These are phyloP conservation scores for Pluteus cervinus DNA, from an alignment of 768 basidiomycete species.

Conservation along the genomic window DNA sequence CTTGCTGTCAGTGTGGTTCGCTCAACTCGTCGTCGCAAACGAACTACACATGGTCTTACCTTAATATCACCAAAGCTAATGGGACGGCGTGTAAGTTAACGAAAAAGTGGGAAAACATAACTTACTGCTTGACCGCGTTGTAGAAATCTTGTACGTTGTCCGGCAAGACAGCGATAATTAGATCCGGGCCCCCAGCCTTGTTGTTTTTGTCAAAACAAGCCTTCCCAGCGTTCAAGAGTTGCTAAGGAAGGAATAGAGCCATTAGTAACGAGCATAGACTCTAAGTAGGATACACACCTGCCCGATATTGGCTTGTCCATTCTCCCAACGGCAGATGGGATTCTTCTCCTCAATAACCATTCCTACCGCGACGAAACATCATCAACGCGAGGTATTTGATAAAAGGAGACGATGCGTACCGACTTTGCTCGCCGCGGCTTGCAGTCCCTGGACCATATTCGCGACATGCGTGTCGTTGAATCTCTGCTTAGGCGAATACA, in stretches of 20 bases:
- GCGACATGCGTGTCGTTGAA: slow-evolving; percentile 38
- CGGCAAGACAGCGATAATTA: slow-evolving; percentile 68
- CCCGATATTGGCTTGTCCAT: slow-evolving; percentile 50
- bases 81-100: not conserved
- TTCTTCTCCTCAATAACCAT: slow-evolving; percentile 42
- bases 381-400: slow-evolving; percentile 33
- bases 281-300: slow-evolving; percentile 12
- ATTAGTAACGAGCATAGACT: not conserved
- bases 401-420: slow-evolving; percentile 39
- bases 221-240: slow-evolving; percentile 45
- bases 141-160: slow-evolving; percentile 72
- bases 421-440: slow-evolving; percentile 40
- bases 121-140: slow-evolving; percentile 73
- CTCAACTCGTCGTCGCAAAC: too few species aligned
- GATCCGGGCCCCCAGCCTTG: slow-evolving; percentile 36
- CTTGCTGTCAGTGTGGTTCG: slow-evolving; percentile 37
- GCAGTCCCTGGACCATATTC: slow-evolving; percentile 49
- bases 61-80: slow-evolving; percentile 60
- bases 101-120: slow-evolving; percentile 9
- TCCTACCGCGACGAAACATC: slow-evolving; percentile 39
- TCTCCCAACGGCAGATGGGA: slow-evolving; percentile 47
- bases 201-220: slow-evolving; percentile 34
- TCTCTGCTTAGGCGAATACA: slow-evolving; percentile 51
- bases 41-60: slow-evolving; percentile 16
- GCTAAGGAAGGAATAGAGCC: slow-evolving; percentile 29